Base-by-base conservation (phyloP, 164 flowering plant species). In the Umbilicus rupestris region DNA sequence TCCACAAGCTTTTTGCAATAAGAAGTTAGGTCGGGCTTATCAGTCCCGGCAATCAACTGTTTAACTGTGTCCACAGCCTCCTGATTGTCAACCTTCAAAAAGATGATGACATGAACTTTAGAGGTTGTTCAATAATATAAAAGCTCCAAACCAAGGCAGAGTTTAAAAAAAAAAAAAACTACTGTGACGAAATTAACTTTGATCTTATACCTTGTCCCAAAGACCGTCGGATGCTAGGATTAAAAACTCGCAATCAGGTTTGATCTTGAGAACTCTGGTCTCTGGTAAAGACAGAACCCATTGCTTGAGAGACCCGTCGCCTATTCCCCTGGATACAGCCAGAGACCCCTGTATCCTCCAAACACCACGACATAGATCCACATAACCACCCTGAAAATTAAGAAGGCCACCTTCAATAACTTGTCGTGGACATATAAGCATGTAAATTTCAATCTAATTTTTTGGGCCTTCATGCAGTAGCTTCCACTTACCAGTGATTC, bases 301-400 rank as follows among this genome's bases (percentile, higher is more conserved):
- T 73, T 77, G 75, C 49, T 89, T 91, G 22, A 86, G 84, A 70
- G 82, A 79, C 47, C 66, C 47, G 66, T 92, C 96, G 57, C 98
- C 98, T 35, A 92, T 81, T 41, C 85, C 88, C 73, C 98, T 80
- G 7, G 98, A 88, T 20, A 92, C 98, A 63, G 91, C 98, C 1
- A 92, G 82, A 63, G 87, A 80, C 2, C 98, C 95, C 63, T 92
- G 87, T 46, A 92, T 78, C 69, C 98, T 85, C 98, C 88, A 92
- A 63, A 82, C 82, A 28, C 98, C 96, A 37, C 62, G 75, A 68
- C 79, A 71, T 64, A 76, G 79, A 72, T 88, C 93, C 45, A 92
- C 95, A 76, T 83, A 92, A 1, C 96, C 98, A 72, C 96, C 95
- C 95, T 92, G 70, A 65, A 81, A 49, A 62, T 46, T 15, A 29